Base-by-base conservation (phyloP, 495 filamentous ascomycete genomes). In the Annulohypoxylon moriforme region DNA sequence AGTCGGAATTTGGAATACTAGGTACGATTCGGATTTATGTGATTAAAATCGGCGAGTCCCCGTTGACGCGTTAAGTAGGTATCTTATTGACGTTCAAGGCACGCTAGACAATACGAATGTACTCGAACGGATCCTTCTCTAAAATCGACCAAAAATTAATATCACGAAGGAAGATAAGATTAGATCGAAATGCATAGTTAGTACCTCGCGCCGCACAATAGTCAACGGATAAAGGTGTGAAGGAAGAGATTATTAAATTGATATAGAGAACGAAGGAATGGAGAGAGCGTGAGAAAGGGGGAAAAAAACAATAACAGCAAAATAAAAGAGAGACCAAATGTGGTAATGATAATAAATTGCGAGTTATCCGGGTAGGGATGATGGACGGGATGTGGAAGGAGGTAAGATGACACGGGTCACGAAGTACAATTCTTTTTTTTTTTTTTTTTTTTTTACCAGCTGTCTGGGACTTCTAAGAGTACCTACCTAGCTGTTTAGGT, bases 371-470 rank as follows among this genome's bases (percentile, higher is more conserved):
- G 31, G 53, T 38, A 57, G 25, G 50, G 25, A 36, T 36, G 33
- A 8, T 10, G 9, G 24, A 11, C 24, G 25, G 29, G 31, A 31
- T 49, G 57, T 20, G 62, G 52, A 63, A 52, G 27, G 11, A 60
- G 53, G 53, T 42, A 57, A 68, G 50, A 74, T 74, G 71, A 74
- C 71, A 73, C 71, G 67, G 62, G 71, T 70, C 71, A 70, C 67
- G 63, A 70, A 69, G 65, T 67, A 25, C 5, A n/a, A 52, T 38
- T 46, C 64, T 64, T 40, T 40, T 3, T 10, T 38, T 38, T 7
- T 3, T 10, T 10, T 10, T 10, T 38, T 3, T 10, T 40, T 40
- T 55, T 65, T 56, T 53, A 27, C 61, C 68, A 38, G 56, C 33
- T 25, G 38, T 52, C 60, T 47, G 67, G 67, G 25, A 49, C 4